These are phyloP conservation scores for Poronia punctata DNA, from an alignment of 495 filamentous ascomycete genomes.

Conservation along the genomic window DNA sequence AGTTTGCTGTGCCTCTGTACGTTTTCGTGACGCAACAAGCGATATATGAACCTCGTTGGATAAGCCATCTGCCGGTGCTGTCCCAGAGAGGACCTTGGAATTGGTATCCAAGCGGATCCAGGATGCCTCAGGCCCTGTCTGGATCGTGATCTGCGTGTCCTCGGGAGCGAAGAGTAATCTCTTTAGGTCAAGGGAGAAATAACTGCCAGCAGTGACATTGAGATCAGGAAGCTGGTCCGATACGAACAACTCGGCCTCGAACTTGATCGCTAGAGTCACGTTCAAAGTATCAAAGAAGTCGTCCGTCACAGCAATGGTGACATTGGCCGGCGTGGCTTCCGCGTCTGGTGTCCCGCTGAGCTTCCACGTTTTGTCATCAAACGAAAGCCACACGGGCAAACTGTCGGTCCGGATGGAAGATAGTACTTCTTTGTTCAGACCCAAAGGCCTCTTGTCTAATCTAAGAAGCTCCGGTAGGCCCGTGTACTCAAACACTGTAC, in stretches of 20 bases:
- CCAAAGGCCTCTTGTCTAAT: slow-evolving; percentile 53
- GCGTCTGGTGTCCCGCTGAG: slow-evolving; percentile 59
- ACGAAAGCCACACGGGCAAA: slow-evolving; percentile 61
- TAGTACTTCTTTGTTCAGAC: slow-evolving; percentile 34
- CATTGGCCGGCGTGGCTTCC: slow-evolving; percentile 49
- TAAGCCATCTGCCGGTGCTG: slow-evolving; percentile 43
- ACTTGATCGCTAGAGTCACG: slow-evolving; percentile 54
- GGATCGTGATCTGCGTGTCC: slow-evolving; percentile 48
- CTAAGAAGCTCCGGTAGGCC: slow-evolving; percentile 47
- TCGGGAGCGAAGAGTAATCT: slow-evolving; percentile 44
- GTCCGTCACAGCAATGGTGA: slow-evolving; percentile 61
- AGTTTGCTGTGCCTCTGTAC: slow-evolving; percentile 33
- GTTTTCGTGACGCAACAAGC: slow-evolving; percentile 44
- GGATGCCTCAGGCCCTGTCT: slow-evolving; percentile 41
- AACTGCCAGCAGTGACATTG: slow-evolving; percentile 54
- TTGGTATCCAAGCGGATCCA: slow-evolving; percentile 64
- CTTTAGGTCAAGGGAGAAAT: slow-evolving; percentile 59
- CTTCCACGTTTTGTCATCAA: slow-evolving; percentile 55
- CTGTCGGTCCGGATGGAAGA: slow-evolving; percentile 39
- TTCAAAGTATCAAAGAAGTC: slow-evolving; percentile 56
- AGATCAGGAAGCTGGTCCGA: slow-evolving; percentile 31
- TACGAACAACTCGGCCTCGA: slow-evolving; percentile 34
- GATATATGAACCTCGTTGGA: slow-evolving; percentile 37
- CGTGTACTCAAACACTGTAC: slow-evolving; percentile 47
- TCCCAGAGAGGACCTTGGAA: slow-evolving; percentile 53